A percentile compares a stretch with the other conserved stretches of the same genome.
Conservation (phyloP, 129 eudicot genomes). For the Arctium lappa region DNA sequence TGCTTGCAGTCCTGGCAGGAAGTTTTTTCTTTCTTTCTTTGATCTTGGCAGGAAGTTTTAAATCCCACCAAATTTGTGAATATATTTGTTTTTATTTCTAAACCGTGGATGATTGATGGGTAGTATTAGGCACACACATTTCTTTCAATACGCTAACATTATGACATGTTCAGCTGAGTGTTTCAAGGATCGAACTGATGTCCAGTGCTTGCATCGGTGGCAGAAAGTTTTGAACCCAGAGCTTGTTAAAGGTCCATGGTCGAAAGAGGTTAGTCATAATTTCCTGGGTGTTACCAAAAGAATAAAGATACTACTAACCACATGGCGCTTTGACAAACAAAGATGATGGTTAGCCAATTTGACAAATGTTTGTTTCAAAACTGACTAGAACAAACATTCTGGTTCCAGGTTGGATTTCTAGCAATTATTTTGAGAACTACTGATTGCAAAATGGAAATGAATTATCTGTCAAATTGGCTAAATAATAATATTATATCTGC, state of each 20-base stretch:
- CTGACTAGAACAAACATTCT: not conserved
- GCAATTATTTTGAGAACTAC: no score
- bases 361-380: not conserved
- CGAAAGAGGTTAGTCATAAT: constrained; percentile 68
- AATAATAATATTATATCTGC: not conserved
- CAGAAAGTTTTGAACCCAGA: constrained; percentile 98
- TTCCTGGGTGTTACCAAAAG: not conserved
- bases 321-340: not conserved
- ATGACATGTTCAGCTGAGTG: constrained; percentile 71
- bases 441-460: no score
- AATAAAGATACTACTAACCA: not conserved
- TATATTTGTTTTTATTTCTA: not conserved
- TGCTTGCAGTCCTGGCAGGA: not conserved
- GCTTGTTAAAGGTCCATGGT: constrained; percentile 98
- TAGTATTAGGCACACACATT: not conserved
- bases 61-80: not conserved
- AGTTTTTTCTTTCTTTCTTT: not conserved
- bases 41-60: no score
- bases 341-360: no score
- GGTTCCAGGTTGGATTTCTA: not conserved
- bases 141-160: constrained; percentile 13
- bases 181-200: constrained; percentile 96
- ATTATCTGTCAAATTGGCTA: not conserved
- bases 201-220: constrained; percentile 99
- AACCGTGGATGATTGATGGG: not conserved